A percentile compares a stretch with the other conserved stretches of the same genome.
These are phyloP conservation scores for Sphaerostilbella broomeana DNA, from an alignment of 2,329 filamentous ascomycete species.

Conservation along the genomic window DNA sequence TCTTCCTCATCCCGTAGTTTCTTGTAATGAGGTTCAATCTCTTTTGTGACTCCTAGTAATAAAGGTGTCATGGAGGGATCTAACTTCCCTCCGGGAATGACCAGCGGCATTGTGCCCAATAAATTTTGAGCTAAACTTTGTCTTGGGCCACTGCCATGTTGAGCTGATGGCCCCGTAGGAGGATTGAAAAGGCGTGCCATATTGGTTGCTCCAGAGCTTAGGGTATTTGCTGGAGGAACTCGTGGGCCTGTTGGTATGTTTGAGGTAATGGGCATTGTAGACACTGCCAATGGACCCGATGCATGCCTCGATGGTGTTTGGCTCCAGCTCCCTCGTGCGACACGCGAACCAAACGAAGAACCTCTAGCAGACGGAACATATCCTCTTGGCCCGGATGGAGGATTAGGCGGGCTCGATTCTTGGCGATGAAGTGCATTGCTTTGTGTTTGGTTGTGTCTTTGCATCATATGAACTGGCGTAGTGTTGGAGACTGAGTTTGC, in stretches of 20 bases:
- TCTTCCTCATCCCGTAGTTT: constrained; percentile 54
- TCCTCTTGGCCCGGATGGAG: constrained; percentile 49
- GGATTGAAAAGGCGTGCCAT: constrained; percentile 48
- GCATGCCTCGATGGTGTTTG: constrained; percentile 28
- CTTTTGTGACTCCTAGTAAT: constrained; percentile 42
- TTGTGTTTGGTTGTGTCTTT: constrained; percentile 30
- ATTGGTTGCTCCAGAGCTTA: constrained; percentile 34
- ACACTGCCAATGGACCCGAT: constrained; percentile 30
- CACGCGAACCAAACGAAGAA: constrained; percentile 32
- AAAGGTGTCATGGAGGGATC: constrained; percentile 41
- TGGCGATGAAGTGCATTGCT: constrained; percentile 28
- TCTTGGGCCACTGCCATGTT: constrained; percentile 30
- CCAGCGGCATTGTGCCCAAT: constrained; percentile 43
- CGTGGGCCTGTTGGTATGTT: constrained; percentile 45
- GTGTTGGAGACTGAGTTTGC: constrained; percentile 33
- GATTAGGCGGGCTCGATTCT: constrained; percentile 41
- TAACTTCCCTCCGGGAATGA: constrained; percentile 49
- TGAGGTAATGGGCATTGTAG: constrained; percentile 35
- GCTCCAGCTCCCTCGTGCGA: constrained; percentile 41
- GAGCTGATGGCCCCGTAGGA: constrained; percentile 47
- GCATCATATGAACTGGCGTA: constrained; percentile 28
- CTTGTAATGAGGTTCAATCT: constrained; percentile 47
- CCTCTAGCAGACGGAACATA: constrained; percentile 42
- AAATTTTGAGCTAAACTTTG: constrained; percentile 47
- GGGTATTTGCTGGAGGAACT: constrained; percentile 25